A percentile compares a stretch with the other conserved stretches of the same genome.
Conservation (phyloP, 805 yeast species). For the Starmerella vitae region DNA sequence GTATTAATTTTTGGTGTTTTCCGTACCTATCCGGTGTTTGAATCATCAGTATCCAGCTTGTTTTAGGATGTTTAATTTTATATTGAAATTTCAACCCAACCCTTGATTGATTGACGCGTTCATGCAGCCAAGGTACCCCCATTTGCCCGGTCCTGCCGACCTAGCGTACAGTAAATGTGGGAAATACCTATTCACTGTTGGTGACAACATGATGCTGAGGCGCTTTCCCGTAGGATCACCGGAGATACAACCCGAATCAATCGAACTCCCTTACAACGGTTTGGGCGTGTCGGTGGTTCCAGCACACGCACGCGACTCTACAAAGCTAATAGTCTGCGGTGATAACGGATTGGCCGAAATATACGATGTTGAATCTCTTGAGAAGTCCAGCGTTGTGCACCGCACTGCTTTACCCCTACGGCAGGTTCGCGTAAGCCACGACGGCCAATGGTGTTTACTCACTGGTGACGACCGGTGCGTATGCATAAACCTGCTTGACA, state of each 20-base stretch:
- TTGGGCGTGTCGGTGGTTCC: constrained; percentile 21
- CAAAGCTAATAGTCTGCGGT: constrained; percentile 31
- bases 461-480: constrained; percentile 27
- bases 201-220: constrained; percentile 27
- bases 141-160: constrained; percentile 25
- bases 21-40: too few relatives aligned
- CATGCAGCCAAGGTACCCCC: constrained; percentile 26
- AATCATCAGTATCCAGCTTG: too few relatives aligned
- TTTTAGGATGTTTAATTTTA: too few relatives aligned
- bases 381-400: constrained; percentile 16
- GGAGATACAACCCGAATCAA: constrained; percentile 25
- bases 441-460: constrained; percentile 28
- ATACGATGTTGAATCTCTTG: constrained; percentile 21
- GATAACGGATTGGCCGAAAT: constrained; percentile 32
- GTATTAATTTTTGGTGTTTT: too few relatives aligned
- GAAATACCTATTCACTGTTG: constrained; percentile 26
- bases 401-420: constrained; percentile 28
- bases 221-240: constrained; percentile 23
- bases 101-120: neutral
- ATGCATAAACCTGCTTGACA: constrained; percentile 25
- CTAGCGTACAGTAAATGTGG: constrained; percentile 27
- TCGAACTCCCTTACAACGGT: constrained; percentile 22
- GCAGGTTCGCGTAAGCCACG: constrained; percentile 25
- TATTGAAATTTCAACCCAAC: too few relatives aligned
- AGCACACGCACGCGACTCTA: neutral